Conservation (phyloP, 78 protist species). For the Salpingoeca rosetta region DNA sequence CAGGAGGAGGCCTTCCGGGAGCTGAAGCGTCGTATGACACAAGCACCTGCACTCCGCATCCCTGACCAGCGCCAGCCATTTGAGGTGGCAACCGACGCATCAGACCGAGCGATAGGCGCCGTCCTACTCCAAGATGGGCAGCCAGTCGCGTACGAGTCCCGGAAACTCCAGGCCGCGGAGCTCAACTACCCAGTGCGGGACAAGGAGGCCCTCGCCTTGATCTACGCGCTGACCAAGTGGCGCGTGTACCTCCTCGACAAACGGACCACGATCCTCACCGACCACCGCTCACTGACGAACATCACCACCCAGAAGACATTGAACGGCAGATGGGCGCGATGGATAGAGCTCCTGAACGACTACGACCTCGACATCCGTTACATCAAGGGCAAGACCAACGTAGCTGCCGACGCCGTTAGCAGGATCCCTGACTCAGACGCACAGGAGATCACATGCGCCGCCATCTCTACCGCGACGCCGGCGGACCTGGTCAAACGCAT, state of each 20-base stretch:
- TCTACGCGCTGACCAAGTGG: neutral
- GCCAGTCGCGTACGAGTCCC: slow-evolving; percentile 21
- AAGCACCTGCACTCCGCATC: neutral
- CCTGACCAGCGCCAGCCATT: neutral
- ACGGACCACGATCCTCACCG: slow-evolving; percentile 7
- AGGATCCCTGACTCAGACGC: no score
- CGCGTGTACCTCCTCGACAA: neutral
- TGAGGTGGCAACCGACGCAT: slow-evolving; percentile 22
- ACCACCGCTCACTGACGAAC: slow-evolving; percentile 22
- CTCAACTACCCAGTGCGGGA: slow-evolving; percentile 4
- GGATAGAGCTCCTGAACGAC: neutral
- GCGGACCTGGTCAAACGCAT: no score
- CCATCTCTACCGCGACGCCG: no score
- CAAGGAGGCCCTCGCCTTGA: slow-evolving; percentile 26
- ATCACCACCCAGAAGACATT: neutral
- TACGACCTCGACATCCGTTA: no score
- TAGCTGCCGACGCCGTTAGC: neutral
- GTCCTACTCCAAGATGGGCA: slow-evolving; percentile 18
- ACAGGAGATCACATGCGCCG: no score
- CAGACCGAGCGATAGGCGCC: slow-evolving; percentile 26
- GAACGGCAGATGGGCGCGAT: neutral
- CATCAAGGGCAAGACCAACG: neutral
- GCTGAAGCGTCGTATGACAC: neutral
- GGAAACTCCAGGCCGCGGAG: slow-evolving; percentile 17
- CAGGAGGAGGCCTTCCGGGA: slow-evolving; percentile 1